Percentiles rank a stretch among this genome's conserved stretches.
Conservation (phyloP, 2,329 filamentous ascomycete species). For the Claviceps africana region DNA sequence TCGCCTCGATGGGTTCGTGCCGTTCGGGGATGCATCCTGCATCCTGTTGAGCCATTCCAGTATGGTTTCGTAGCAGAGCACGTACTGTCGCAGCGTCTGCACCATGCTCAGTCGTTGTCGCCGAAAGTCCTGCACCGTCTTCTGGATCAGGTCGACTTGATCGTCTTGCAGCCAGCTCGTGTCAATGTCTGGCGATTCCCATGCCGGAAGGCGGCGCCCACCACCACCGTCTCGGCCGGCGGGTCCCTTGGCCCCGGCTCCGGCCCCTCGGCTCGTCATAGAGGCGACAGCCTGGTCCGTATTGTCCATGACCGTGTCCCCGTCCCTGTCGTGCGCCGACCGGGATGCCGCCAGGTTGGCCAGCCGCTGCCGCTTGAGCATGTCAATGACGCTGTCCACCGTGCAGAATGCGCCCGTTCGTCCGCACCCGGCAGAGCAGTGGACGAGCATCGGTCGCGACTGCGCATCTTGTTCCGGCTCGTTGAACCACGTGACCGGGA, state of each 20-base stretch:
- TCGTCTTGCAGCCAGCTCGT: constrained; percentile 56
- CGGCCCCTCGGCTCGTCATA: constrained; percentile 11
- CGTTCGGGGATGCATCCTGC: constrained; percentile 21
- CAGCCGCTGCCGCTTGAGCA: constrained; percentile 73
- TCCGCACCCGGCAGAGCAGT: constrained; percentile 92
- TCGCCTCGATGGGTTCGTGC: constrained; percentile 11
- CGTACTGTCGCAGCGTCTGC: constrained; percentile 82
- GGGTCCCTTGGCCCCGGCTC: constrained; percentile 11
- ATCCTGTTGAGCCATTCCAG: constrained; percentile 63
- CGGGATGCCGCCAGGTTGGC: constrained; percentile 14
- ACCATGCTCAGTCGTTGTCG: constrained; percentile 90
- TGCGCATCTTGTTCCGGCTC: constrained; percentile 42
- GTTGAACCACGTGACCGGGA: constrained; percentile 33
- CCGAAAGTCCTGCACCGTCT: constrained; percentile 83
- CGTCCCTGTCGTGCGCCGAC: constrained; percentile 20
- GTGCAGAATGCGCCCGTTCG: constrained; percentile 95
- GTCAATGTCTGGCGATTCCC: constrained; percentile 20
- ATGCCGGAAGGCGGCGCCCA: constrained; percentile 1
- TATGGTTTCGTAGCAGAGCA: constrained; percentile 91
- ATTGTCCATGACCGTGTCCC: constrained; percentile 32
- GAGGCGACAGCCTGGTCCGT: constrained; percentile 18
- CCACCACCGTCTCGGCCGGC: constrained; percentile 7
- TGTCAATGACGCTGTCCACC: constrained; percentile 88
- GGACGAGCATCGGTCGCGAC: constrained; percentile 67
- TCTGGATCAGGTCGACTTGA: constrained; percentile 64